Evolutionary conservation across 371 early-diverging fungal species (phyloP), one percentile per base, ranked within the genome.

Genomic region (Furculomyces boomerangus): DNA sequence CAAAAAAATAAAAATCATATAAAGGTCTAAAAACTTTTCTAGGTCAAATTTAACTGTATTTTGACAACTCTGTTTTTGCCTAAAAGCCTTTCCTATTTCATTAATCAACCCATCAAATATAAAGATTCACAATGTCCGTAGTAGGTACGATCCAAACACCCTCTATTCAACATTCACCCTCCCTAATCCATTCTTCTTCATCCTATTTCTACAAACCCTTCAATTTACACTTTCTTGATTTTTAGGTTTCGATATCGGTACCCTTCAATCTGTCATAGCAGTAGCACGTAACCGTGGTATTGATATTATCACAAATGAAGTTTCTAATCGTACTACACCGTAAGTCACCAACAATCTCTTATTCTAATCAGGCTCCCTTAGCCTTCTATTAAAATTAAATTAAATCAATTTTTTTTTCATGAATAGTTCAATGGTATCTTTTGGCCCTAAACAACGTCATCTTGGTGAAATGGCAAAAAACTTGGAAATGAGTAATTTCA

Each of bases 201-300:
- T 20, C 49, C 5, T 49, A 10, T 49, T 49, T 25, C 20, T 24
- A 49, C 29, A 5, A 10, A 5, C 30, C 18, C 25, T 28, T 49
- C 18, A 32, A 13, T 27, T 32, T 51, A 13, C 13, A 10, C 26
- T 26, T 28, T 10, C 16, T 30, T 5, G 10, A 2, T 13, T 73
- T 56, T 71, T 80, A 63, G 97, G 97, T 70, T 83, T 96, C 74
- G 97, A 96, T 77, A 79, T 96, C 71, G 97, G 97, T 59, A 93
- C 85, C 74, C 74, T 92, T 62, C 85, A 91, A 68, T 83, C 93
- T 59, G 83, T 90, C 59, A 88, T 96, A 59, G 93, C 97, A 55
- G 93, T 94, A 45, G 97, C 94, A 44, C 76, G 97, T 67, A 94
- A 94, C 77, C 83, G 94, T 63, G 95, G 95, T 67, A 92, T 96